Evolutionary conservation across 2,329 filamentous ascomycete genomes (phyloP), one percentile per base, ranked within the genome.

Genomic region (Westerdykella aurantiaca): DNA sequence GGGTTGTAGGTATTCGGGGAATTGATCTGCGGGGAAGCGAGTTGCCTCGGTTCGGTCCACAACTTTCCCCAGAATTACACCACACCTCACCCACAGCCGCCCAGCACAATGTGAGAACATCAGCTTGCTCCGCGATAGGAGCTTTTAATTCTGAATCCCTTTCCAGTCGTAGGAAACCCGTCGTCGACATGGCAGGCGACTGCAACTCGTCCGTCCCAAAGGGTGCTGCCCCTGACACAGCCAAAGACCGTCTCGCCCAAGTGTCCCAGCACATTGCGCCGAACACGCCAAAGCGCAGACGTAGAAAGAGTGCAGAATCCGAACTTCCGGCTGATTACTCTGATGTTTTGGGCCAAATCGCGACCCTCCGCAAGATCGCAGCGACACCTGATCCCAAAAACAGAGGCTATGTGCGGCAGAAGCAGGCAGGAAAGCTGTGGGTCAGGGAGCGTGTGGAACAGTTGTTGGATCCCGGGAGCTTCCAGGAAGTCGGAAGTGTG

Each of bases 401-500:
- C 43, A 69, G 75, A 48, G 80, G 80, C 18, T 83, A 83, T 49
- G 62, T 78, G n/a, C 74, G 78, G 5, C 81, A 84, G 57, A 82
- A 81, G 50, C 70, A 79, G 61, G 74, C 78, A 3, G 81, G 81
- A 1, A 84, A 84, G 59, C 70, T 83, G 14, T 83, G 80, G 79
- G 80, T 83, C 0, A 73, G 80, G 17, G 80, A 83, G 53, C 70
- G 80, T 2, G 76, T 83, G 14, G 70, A 77, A 5, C 67, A 74
- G 25, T 67, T 84, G n/a, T 69, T 83, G 10, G 80, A 83, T 45
- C 52, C 65, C 2, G 74, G 69, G 2, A 76, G 69, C 18, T 82
- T 82, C 49, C 68, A 70, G 14, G 80, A 83, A 60, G 73, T 83
- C 6, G 81, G 81, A 1, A 80, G 76, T 35, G 71, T 81, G 0